Evolutionary conservation across 2,329 filamentous ascomycete species (phyloP), one percentile per base, ranked within the genome.

Genomic region (Paracoccidioides lutzii): DNA sequence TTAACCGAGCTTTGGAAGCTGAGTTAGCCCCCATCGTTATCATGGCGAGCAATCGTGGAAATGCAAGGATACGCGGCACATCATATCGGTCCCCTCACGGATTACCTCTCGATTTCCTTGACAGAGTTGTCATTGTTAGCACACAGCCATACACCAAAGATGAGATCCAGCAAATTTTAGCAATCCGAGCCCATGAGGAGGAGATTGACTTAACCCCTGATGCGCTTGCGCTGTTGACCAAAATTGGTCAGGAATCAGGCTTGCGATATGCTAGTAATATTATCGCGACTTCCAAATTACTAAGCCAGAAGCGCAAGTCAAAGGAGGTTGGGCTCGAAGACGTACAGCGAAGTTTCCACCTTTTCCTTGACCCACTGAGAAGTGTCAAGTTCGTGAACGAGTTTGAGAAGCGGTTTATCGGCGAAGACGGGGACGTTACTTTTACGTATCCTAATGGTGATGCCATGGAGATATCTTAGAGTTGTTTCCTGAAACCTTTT

Each of bases 211-310:
- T 96, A 38, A 88, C 88, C 0, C 80, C 90, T 5, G 90, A 97
- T 68, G 91, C 93, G 0, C 80, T 98, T 10, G 90, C 90, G 1
- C 80, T 98, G 12, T 81, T 98, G 41, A 95, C 93, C 59, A 97
- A 97, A 77, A 95, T 97, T 64, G 93, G 90, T 35, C 81, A 90
- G 66, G 93, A 98, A 71, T 85, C 90, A 1, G 91, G 91, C 30
- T 78, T 98, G 52, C 81, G 93, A 63, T 98, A 98, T 69, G 91
- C 90, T n/a, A 94, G 89, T 75, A 96, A 98, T 69, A 83, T 98
- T 55, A 96, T 98, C 72, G 95, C 88, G 28, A 96, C 93, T 1
- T 93, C 89, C 4, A 87, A 95, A 70, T 80, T 98, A 46, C 80
- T 97, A 52, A 83, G 83, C 59, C 83, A 87, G 65, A 97, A 96